Conservation (phyloP, 2,329 filamentous ascomycete genomes). For the Grosmannia penicillata region DNA sequence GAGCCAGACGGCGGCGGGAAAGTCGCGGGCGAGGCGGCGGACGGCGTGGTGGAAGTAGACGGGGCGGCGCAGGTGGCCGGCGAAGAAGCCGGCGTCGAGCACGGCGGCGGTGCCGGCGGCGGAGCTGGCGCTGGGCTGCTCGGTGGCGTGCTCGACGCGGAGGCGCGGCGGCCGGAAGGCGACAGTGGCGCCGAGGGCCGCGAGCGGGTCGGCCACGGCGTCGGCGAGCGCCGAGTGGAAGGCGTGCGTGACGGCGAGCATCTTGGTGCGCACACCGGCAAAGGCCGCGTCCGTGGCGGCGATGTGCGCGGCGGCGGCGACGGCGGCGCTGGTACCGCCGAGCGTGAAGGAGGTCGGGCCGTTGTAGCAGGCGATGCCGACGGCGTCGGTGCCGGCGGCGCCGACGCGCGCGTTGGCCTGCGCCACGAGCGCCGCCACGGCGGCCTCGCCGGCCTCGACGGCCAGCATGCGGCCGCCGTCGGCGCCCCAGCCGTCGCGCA, state of each 20-base stretch:
- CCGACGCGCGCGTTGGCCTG: neutral
- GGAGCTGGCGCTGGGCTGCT: too few species aligned
- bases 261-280: slow-evolving; percentile 16
- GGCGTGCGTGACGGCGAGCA: slow-evolving; percentile 28
- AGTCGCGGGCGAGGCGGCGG: slow-evolving; percentile 18
- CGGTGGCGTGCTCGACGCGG: slow-evolving; percentile 15
- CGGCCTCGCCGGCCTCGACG: slow-evolving; percentile 16
- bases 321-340: slow-evolving; percentile 19
- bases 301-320: slow-evolving; percentile 14
- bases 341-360: slow-evolving; percentile 26
- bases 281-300: neutral
- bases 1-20: slow-evolving; percentile 17
- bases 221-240: slow-evolving; percentile 31
- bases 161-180: slow-evolving; percentile 19
- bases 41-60: slow-evolving; percentile 29
- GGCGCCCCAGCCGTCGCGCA: slow-evolving; percentile 18
- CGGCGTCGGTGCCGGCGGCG: neutral
- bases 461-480: slow-evolving; percentile 25
- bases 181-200: slow-evolving; percentile 14
- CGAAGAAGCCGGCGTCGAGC: slow-evolving; percentile 9
- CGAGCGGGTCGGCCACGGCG: slow-evolving; percentile 14
- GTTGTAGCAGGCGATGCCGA: slow-evolving; percentile 35
- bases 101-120: neutral
- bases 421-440: slow-evolving; percentile 8
- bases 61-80: slow-evolving; percentile 24